Evolutionary conservation across 129 eudicot species (phyloP), one percentile per base, ranked within the genome.

Genomic region (Tanacetum coccineum): DNA sequence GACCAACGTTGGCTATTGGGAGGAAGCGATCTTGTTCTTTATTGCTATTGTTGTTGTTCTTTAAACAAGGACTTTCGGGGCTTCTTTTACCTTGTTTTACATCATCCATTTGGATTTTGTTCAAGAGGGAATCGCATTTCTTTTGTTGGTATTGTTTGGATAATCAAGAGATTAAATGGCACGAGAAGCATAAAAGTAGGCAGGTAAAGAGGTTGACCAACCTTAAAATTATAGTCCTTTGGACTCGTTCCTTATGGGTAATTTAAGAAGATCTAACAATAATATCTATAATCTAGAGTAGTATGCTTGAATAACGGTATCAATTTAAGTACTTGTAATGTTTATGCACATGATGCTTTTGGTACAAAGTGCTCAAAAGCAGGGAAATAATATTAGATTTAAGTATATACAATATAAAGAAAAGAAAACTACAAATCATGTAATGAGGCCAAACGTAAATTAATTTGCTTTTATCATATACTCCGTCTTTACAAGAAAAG

Each of bases 1-100:
- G 73, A 0, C 94, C 94, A 0, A 86, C 94, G 40, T 86, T 86
- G n/a, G 94, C 94, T 68, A 87, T 87, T 0, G 94, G 94, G 14
- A 87, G 89, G 19, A 87, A 87, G 1, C 83, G 70, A 9, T 87
- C 95, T 73, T 87, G 89, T 46, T 87, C 89, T 76, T 83, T 87
- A 57, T 76, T 86, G 67, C n/a, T 62, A 36, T 82, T 80, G 57
- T 78, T 85, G 55, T 10, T 70, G 42, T 49, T 74, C 46, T 74
- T 80, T n/a, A 81, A 74, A 52, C 68, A 79, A 11, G 74, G 79
- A 46, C 68, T 86, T 68, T 78, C 88, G 8, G 83, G 88, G 77
- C 84, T 71, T 59, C 68, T 82, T 18, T 71, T 71, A 47, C 32
- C 76, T 44, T 75, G 72, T 74, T 80, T 78, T 50, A 78, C 84